Base-by-base conservation (phyloP, 2,329 filamentous ascomycete genomes). In the Xylaria sp. region DNA sequence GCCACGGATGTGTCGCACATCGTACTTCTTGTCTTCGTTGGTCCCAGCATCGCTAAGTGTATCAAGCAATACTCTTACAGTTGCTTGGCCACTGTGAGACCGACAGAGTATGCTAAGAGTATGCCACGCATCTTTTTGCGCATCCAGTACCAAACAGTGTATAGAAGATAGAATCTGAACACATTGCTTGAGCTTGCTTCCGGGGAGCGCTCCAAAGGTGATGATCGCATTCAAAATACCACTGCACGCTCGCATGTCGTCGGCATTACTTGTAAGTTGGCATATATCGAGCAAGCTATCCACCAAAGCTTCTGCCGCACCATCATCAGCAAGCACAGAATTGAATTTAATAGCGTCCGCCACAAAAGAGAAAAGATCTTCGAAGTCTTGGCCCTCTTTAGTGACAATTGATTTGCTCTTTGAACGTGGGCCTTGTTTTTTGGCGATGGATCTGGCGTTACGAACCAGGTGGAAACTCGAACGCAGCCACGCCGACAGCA, bases 291-390 rank as follows among this genome's bases (percentile, higher is more conserved):
- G 83, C 9, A 92, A 81, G 13, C 85, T 85, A 66, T 88, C 85
- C 66, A 94, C 87, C 62, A 94, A 80, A 3, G 83, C 82, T 61
- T 85, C 85, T 23, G 92, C 84, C 55, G 90, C 87, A 39, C 84
- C 80, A 71, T 92, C 90, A 71, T 86, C 86, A 28, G 91, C 89
- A 39, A 89, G 85, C 72, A 90, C 91, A 78, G 90, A 91, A 77
- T 91, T 93, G 83, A 92, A 94, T 77, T 92, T 93, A 81, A 92
- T 89, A 63, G 93, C 84, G 70, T 92, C 89, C 66, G 86, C 85
- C 63, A 91, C 84, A 72, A 90, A 92, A 13, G 83, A 80, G 75
- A 94, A 93, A 2, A 94, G 80, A 57, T 87, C 85, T 2, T 86
- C 82, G 62, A 94, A 82, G 74, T 89, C 90, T 72, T 86, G 85